A percentile compares a stretch with the other conserved stretches of the same genome.
phyloP scores from a whole-genome alignment of 768 basidiomycete genomes.

The Mrakia frigida region DNA sequence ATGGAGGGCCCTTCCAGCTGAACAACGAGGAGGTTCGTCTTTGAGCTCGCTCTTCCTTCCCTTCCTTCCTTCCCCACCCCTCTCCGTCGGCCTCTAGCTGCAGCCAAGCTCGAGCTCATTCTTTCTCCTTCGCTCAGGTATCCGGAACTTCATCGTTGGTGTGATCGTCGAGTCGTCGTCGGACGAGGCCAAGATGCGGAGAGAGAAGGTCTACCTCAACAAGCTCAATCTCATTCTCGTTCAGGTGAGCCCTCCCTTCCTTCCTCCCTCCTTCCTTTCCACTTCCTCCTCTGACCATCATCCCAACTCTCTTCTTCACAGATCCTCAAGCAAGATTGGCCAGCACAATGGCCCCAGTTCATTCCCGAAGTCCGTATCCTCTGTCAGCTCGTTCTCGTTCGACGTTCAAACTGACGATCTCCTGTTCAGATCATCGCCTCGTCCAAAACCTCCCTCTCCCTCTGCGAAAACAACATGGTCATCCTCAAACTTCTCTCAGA shows the following conservation, averaged over 20 bases:
- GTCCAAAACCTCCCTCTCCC: conserved; percentile 87
- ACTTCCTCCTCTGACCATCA: not conserved
- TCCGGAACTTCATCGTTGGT: conserved; percentile 92
- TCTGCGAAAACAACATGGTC: conserved; percentile 99
- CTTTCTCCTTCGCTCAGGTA: conserved; percentile 53
- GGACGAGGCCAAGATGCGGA: conserved; percentile 78
- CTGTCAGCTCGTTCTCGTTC: not conserved
- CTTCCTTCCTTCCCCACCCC: not conserved
- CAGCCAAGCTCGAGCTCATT: not conserved
- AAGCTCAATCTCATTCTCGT: conserved; percentile 96
- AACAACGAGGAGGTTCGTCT: conserved; percentile 74
- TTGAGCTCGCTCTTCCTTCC: conserved; percentile 8
- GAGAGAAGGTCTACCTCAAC: conserved; percentile 83
- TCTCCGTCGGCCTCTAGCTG: not conserved
- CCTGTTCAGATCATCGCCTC: conserved; percentile 89
- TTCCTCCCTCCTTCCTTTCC: not conserved
- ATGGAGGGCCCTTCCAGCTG: conserved; percentile 93
- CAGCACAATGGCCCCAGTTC: conserved; percentile 82
- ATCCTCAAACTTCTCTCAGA: conserved; percentile 95
- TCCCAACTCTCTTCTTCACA: conserved; percentile 44
- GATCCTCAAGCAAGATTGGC: conserved; percentile 99
- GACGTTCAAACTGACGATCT: conserved; percentile 47
- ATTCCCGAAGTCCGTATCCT: conserved; percentile 27
- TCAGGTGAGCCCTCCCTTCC: conserved; percentile 55
- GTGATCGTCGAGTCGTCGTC: conserved; percentile 88